Base-by-base conservation (phyloP, 78 protist genomes). In the Tieghemostelium lacteum region DNA sequence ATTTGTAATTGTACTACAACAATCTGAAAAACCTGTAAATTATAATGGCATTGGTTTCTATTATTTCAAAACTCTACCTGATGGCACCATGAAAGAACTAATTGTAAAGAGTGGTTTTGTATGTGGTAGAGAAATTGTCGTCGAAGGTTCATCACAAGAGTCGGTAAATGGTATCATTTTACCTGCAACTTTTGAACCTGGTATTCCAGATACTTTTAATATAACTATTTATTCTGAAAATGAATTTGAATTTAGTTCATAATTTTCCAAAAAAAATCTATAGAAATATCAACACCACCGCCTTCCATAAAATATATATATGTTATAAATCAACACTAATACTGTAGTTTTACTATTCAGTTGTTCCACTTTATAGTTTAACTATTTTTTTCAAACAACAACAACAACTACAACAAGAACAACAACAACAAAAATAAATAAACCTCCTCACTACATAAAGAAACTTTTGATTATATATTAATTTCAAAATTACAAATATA, bases 1-100 rank as follows among this genome's bases (percentile, higher is more conserved):
- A 34, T 83, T 55, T 39, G 52, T 73, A 19, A 60, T 83, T 37
- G 58, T 83, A 12, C 28, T 83, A 14, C 20, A 40, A n/a, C 91
- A 83, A 69, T 57, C 91, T 1, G 91, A 83, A 20, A 83, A 83
- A 60, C 72, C 50, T 7, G n/a, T n/a, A n/a, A 31, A 33, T 4
- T 67, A 83, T 28, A 26, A 83, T 63, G 91, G 91, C 33, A 83
- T 83, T n/a, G 91, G 91, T 55, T 83, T 83, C 72, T 83, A 83
- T 60, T 83, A 55, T 50, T 83, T 83, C 42, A 83, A 69, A 73
- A 83, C 78, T 16, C 37, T 69, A 62, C 91, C 76, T 22, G 91
- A 83, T 69, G 91, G 91, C 17, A 69, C 74, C 12, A 70, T 83
- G 3, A 69, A 62, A 33, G 91, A 83, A 45, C 42, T 83, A 22